phyloP scores from a whole-genome alignment of 1,139 yeast genomes.

The Hansenula lynferdii region DNA sequence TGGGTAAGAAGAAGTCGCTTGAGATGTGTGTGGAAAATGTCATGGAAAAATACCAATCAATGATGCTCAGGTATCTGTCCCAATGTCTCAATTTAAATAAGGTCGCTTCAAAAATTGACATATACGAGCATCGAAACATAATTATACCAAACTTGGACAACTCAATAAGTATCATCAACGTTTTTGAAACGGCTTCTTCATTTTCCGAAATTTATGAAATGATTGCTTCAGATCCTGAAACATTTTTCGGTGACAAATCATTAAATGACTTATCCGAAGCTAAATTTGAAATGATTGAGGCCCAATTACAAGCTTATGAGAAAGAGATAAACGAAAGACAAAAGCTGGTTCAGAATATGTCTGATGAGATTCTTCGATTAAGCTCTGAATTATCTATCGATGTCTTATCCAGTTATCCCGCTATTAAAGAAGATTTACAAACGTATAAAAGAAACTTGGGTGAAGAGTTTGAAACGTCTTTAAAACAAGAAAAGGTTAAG shows the following conservation, averaged over 20 bases:
- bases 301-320: slow-evolving; percentile 11
- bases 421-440: too few relatives aligned
- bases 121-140: slow-evolving; percentile 3
- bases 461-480: too few relatives aligned
- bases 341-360: neutral
- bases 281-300: slow-evolving; percentile 12
- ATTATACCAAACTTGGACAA: slow-evolving; percentile 9
- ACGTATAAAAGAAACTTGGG: too few relatives aligned
- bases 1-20: slow-evolving; percentile 27
- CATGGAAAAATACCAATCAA: slow-evolving; percentile 25
- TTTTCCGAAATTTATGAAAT: slow-evolving; percentile 19
- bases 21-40: slow-evolving; percentile 26
- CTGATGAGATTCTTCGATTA: slow-evolving; percentile 14
- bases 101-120: slow-evolving; percentile 13
- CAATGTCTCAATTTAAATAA: slow-evolving; percentile 18
- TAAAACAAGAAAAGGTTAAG: neutral
- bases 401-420: too few relatives aligned
- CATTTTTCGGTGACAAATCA: slow-evolving; percentile 18
- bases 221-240: slow-evolving; percentile 19
- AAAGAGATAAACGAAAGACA: slow-evolving; percentile 9
- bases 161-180: slow-evolving; percentile 5
- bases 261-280: slow-evolving; percentile 23
- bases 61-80: slow-evolving; percentile 21
- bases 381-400: too few relatives aligned
- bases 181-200: slow-evolving; percentile 6